These are phyloP conservation scores for Fusarium sp. DNA, from an alignment of 2,329 filamentous ascomycete genomes.

Conservation along the genomic window DNA sequence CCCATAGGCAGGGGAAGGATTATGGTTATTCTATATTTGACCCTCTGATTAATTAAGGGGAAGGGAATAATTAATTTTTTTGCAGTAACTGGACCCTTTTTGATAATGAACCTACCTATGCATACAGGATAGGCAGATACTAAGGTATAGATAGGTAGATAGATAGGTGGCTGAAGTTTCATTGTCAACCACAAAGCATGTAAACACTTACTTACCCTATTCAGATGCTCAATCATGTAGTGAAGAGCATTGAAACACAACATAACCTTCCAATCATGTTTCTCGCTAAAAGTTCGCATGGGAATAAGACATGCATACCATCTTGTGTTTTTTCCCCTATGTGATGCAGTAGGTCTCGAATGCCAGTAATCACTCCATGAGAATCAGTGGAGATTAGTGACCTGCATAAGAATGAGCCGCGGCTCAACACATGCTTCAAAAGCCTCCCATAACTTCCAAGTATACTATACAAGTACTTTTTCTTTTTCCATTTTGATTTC, in stretches of 20 bases:
- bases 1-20: neutral
- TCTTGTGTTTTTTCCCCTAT: neutral
- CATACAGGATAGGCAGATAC: neutral
- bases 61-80: neutral
- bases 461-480: neutral
- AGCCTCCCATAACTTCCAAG: neutral
- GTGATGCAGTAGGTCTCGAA: constrained; percentile 6
- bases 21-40: neutral
- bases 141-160: too few species aligned
- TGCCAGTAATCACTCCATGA: constrained; percentile 1
- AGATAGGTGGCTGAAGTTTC: neutral
- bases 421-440: constrained; percentile 16
- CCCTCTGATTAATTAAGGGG: neutral
- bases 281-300: neutral
- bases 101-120: neutral
- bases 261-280: neutral
- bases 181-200: neutral
- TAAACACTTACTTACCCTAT: neutral
- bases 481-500: neutral
- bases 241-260: neutral
- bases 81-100: neutral
- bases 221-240: neutral
- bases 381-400: constrained; percentile 24
- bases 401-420: constrained; percentile 5
- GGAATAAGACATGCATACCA: neutral